Percentiles rank a stretch among this genome's conserved stretches.
These are phyloP conservation scores for Trypanosoma avium DNA, from an alignment of 208 protist species.

Conservation along the genomic window DNA sequence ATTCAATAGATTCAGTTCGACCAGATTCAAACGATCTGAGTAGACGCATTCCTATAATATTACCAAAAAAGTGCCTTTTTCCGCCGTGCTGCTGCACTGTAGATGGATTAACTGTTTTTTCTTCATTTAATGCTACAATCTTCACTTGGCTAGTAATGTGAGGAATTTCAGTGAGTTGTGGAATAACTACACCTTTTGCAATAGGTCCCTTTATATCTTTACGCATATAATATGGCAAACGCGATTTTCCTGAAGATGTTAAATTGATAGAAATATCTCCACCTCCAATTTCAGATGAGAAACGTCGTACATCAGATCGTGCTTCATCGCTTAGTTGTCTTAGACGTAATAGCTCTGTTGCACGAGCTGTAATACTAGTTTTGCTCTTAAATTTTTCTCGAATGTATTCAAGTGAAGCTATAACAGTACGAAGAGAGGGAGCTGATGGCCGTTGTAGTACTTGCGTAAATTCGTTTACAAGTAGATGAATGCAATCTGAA, in stretches of 20 bases:
- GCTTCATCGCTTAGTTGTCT: slow-evolving; percentile 18
- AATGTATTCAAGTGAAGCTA: slow-evolving; percentile 13
- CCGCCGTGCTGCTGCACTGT: not conserved
- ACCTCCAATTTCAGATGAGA: slow-evolving; percentile 5
- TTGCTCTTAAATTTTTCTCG: slow-evolving; percentile 4
- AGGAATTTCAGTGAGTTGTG: not conserved
- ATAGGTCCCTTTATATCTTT: slow-evolving; percentile 8
- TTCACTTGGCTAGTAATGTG: not conserved
- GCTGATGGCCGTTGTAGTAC: slow-evolving; percentile 27
- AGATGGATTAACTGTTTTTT: not conserved
- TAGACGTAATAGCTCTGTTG: slow-evolving; percentile 19
- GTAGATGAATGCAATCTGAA: slow-evolving; percentile 60
- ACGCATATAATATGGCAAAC: slow-evolving; percentile 62
- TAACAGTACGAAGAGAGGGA: slow-evolving; percentile 11
- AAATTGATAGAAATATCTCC: not conserved
- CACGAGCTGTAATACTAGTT: slow-evolving; percentile 5
- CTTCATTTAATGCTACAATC: not conserved
- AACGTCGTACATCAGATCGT: slow-evolving; percentile 15
- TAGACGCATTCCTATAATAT: slow-evolving; percentile 22
- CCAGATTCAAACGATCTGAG: slow-evolving; percentile 8
- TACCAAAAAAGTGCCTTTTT: slow-evolving; percentile 23
- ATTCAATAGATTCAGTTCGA: slow-evolving; percentile 1
- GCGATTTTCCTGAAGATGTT: not conserved
- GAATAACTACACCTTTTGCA: slow-evolving; percentile 28
- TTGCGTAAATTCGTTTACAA: slow-evolving; percentile 76